Percentiles rank a stretch among this genome's conserved stretches.
Conservation (phyloP, 73 alveolate species). For the Symbiodinium pilosum region DNA sequence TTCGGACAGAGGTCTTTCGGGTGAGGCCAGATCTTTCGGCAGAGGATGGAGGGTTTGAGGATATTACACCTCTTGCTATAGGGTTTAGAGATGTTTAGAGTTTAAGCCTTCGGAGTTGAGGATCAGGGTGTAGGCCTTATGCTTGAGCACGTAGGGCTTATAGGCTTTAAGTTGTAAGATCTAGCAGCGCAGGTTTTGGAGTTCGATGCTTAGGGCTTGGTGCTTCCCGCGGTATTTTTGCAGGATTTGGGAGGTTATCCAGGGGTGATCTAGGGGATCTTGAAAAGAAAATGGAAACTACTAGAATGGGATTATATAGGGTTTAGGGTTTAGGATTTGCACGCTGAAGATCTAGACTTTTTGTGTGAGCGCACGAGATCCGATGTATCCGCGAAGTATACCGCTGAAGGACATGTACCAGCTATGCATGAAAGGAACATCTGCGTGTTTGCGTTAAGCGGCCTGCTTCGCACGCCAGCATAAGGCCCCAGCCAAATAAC, state of each 20-base stretch:
- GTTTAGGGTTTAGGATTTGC: background rate
- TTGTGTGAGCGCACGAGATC: too few relatives aligned
- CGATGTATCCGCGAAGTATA: too few relatives aligned
- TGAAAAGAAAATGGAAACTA: background rate
- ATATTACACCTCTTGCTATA: background rate
- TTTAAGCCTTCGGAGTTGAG: background rate
- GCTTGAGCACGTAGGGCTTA: background rate
- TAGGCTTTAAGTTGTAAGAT: background rate
- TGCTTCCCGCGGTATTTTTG: background rate
- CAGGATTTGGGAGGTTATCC: background rate
- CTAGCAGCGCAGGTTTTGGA: background rate
- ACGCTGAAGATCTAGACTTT: background rate
- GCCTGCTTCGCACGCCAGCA: too few relatives aligned
- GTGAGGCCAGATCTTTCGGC: constrained; percentile 9
- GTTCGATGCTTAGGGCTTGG: background rate
- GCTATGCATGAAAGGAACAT: too few relatives aligned
- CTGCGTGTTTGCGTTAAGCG: too few relatives aligned
- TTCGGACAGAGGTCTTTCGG: constrained; percentile 7
- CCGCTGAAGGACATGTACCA: too few relatives aligned
- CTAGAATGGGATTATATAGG: background rate
- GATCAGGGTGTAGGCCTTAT: background rate
- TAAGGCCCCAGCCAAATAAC: too few relatives aligned
- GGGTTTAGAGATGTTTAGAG: background rate
- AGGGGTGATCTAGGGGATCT: background rate
- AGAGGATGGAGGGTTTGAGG: too few relatives aligned